These are phyloP conservation scores for Apostasia ramifera DNA, from an alignment of 106 monocot genomes.

Conservation along the genomic window DNA sequence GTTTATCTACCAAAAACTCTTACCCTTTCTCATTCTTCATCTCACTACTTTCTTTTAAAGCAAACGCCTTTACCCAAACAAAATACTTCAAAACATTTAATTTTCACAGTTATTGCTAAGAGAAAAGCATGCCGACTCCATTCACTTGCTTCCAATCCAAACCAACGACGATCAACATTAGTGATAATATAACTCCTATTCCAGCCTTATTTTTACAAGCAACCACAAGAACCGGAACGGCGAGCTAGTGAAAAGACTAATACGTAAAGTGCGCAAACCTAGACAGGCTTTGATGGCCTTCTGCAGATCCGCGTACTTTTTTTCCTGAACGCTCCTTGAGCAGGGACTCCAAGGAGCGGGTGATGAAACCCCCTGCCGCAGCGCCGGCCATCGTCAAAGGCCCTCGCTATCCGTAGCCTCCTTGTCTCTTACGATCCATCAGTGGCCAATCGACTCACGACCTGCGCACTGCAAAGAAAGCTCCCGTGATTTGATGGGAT, in stretches of 20 bases:
- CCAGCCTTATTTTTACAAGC: background rate
- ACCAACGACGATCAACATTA: too few species aligned
- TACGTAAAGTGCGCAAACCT: constrained; percentile 31
- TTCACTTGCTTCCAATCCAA: too few species aligned
- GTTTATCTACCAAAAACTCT: too few species aligned
- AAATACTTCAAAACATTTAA: too few species aligned
- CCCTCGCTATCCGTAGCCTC: constrained; percentile 11
- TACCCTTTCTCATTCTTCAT: too few species aligned
- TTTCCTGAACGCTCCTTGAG: constrained; percentile 80
- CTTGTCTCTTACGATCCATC: background rate
- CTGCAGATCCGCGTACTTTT: constrained; percentile 60
- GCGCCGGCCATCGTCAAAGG: constrained; percentile 69
- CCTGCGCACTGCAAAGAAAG: background rate
- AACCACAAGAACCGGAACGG: background rate
- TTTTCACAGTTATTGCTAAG: too few species aligned
- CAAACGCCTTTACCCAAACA: too few species aligned
- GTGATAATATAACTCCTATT: background rate
- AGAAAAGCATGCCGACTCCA: too few species aligned
- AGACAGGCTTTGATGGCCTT: constrained; percentile 65
- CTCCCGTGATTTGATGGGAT: background rate
- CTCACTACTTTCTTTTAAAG: too few species aligned
- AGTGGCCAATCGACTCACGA: background rate
- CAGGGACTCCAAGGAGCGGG: constrained; percentile 90
- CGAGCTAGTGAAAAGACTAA: background rate
- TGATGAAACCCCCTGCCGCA: constrained; percentile 79